Evolutionary conservation across 768 basidiomycete genomes (phyloP).

Genomic region (Termitomyces sp.): DNA sequence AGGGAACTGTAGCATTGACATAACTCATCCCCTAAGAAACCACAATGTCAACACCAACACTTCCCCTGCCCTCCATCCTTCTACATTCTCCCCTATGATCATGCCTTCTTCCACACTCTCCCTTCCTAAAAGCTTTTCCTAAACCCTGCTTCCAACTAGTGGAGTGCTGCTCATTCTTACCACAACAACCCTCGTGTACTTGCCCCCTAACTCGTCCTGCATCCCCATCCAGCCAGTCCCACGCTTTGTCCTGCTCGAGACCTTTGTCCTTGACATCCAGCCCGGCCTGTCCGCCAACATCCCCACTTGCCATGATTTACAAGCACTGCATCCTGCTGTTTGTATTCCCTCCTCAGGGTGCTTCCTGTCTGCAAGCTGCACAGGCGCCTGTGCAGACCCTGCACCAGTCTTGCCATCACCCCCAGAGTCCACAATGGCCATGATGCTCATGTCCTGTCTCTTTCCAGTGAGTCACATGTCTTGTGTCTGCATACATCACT

Average conservation of each 20-base stretch:
- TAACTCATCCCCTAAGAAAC: no score
- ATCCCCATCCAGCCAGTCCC: conserved; percentile 66
- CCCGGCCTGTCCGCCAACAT: conserved; percentile 35
- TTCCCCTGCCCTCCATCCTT: no score
- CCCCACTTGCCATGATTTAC: conserved; percentile 71
- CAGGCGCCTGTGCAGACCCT: conserved; percentile 48
- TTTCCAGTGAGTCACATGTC: conserved; percentile 12
- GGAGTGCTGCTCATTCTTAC: no score
- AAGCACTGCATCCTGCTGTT: conserved; percentile 78
- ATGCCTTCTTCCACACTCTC: no score
- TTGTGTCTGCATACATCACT: no score
- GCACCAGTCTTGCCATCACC: conserved; percentile 39
- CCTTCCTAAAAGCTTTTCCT: no score
- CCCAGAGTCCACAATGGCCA: conserved; percentile 33
- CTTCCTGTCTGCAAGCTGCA: conserved; percentile 74
- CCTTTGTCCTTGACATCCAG: conserved; percentile 51
- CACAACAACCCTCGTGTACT: conserved; percentile 67
- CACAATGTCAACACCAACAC: no score
- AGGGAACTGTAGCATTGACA: no score
- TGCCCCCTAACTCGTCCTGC: conserved; percentile 51
- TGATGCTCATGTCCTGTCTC: conserved; percentile 19
- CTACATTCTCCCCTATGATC: no score
- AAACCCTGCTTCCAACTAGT: no score
- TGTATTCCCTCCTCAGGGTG: conserved; percentile 67
- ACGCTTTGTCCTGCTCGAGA: conserved; percentile 65